Conservation (phyloP, 495 filamentous ascomycete species). For the Annulohypoxylon bovei region DNA sequence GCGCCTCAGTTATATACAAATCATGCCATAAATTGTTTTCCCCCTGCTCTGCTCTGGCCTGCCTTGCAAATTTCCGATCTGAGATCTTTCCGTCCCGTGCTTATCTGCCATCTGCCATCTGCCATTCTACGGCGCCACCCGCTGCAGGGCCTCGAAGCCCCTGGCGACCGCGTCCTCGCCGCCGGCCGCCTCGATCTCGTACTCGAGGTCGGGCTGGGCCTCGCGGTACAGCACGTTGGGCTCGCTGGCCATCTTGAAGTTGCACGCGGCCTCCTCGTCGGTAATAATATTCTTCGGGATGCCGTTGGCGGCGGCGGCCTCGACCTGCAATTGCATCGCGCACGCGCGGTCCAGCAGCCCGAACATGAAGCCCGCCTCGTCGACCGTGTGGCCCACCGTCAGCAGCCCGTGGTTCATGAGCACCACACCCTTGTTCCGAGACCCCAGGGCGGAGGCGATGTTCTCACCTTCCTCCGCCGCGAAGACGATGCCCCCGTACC, state of each 20-base stretch:
- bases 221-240: slow-evolving; percentile 55
- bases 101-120: background rate
- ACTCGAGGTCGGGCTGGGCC: slow-evolving; percentile 58
- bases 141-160: slow-evolving; percentile 50
- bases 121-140: slow-evolving; percentile 17
- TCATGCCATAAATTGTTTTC: background rate
- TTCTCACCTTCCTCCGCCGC: slow-evolving; percentile 59
- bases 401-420: slow-evolving; percentile 66
- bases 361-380: slow-evolving; percentile 66
- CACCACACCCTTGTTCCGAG: slow-evolving; percentile 57
- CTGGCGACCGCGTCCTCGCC: slow-evolving; percentile 52
- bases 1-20: background rate
- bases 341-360: slow-evolving; percentile 61
- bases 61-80: background rate
- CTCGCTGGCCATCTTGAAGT: slow-evolving; percentile 64
- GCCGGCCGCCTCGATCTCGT: slow-evolving; percentile 54
- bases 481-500: slow-evolving; percentile 67
- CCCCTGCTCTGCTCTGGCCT: background rate
- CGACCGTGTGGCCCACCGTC: slow-evolving; percentile 62
- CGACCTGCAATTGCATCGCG: slow-evolving; percentile 59
- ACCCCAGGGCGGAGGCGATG: slow-evolving; percentile 61
- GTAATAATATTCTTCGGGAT: slow-evolving; percentile 55
- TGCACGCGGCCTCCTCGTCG: slow-evolving; percentile 63
- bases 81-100: background rate
- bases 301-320: slow-evolving; percentile 57